These are phyloP conservation scores for Fusarium sp. DNA, from an alignment of 2,329 filamentous ascomycete genomes.

Conservation along the genomic window DNA sequence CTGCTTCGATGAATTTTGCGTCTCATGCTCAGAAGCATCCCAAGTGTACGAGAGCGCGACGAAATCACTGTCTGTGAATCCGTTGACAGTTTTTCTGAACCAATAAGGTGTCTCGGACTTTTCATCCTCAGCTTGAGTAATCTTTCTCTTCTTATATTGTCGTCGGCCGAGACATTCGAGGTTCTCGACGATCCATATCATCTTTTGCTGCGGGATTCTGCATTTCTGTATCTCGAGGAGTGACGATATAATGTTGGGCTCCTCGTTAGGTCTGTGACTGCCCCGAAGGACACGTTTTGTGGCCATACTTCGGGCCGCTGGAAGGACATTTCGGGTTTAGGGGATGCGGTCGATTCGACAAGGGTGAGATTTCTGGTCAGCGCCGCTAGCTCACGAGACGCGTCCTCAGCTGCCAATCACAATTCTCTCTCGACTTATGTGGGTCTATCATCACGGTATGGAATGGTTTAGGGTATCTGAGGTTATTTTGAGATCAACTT, in stretches of 20 bases:
- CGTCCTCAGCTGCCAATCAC: slow-evolving; percentile 5
- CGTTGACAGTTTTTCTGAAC: slow-evolving; percentile 12
- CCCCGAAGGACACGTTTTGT: neutral
- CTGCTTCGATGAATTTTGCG: neutral
- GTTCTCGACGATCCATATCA: slow-evolving; percentile 34
- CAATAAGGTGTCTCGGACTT: neutral
- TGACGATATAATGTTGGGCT: neutral
- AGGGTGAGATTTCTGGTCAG: neutral
- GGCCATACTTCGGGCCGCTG: neutral
- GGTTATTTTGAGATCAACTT: neutral
- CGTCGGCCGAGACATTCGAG: slow-evolving; percentile 24
- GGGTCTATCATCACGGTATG: neutral
- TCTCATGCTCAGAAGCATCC: slow-evolving; percentile 23
- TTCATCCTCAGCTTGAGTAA: neutral
- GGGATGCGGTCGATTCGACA: neutral
- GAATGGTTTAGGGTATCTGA: neutral
- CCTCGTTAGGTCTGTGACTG: neutral
- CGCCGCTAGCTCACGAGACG: neutral
- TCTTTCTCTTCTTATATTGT: slow-evolving; percentile 17
- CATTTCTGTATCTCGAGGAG: slow-evolving; percentile 21
- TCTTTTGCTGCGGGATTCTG: slow-evolving; percentile 24
- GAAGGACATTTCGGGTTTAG: slow-evolving; percentile 1
- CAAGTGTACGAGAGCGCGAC: slow-evolving; percentile 30
- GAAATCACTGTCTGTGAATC: slow-evolving; percentile 10
- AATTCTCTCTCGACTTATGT: accelerated